Evolutionary conservation across 2,329 filamentous ascomycete genomes (phyloP).

Genomic region (Alternaria brassicicola): DNA sequence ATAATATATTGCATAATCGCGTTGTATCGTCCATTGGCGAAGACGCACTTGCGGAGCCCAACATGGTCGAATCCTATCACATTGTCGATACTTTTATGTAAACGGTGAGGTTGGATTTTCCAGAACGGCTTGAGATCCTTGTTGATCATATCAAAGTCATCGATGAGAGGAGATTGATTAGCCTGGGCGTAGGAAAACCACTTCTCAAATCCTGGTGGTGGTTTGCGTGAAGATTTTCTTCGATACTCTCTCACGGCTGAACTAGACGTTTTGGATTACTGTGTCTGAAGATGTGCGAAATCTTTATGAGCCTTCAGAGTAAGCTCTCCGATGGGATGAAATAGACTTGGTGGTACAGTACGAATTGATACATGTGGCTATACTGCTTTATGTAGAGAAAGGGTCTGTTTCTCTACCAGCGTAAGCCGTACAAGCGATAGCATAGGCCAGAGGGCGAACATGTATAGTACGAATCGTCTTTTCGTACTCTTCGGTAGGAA

Average conservation of each 20-base stretch:
- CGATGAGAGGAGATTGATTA: conserved; percentile 55
- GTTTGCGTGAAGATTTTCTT: conserved; percentile 52
- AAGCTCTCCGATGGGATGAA: conserved; percentile 2
- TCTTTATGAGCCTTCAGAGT: not conserved
- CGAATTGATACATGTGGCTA: not conserved
- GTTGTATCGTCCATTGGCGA: conserved; percentile 3
- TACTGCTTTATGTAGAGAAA: not conserved
- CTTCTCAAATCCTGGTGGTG: conserved; percentile 55
- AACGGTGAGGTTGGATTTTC: conserved; percentile 23
- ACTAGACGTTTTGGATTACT: conserved; percentile 50
- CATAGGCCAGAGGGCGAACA: conserved; percentile 1
- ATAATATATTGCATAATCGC: conserved; percentile 16
- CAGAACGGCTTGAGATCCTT: conserved; percentile 52
- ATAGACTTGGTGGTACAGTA: not conserved
- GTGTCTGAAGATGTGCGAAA: conserved; percentile 38
- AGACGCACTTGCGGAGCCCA: conserved; percentile 13
- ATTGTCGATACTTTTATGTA: conserved; percentile 4
- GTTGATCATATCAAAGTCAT: conserved; percentile 57
- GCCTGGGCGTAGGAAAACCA: conserved; percentile 55
- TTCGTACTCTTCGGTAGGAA: not conserved
- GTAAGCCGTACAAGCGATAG: not conserved
- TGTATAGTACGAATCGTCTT: not conserved
- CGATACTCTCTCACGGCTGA: conserved; percentile 49
- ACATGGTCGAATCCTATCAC: conserved; percentile 7
- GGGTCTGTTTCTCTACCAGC: not conserved